Base-by-base conservation (phyloP, 176 grass and related monocot genomes). In the Oryza longistaminata region DNA sequence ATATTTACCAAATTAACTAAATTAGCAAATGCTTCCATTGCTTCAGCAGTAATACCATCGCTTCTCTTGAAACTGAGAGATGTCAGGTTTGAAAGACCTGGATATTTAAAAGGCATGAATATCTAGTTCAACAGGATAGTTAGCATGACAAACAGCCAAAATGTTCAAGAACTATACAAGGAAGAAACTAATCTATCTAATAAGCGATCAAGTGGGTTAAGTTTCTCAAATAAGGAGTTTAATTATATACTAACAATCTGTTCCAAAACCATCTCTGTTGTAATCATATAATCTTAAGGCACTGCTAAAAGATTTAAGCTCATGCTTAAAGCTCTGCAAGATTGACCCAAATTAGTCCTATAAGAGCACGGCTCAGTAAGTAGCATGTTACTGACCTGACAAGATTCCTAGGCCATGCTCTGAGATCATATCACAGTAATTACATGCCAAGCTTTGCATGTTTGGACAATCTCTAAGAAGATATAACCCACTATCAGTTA, bases 1-100 rank as follows among this genome's bases (percentile, higher is more conserved):
- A 99, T 87, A 78, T 89, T 96, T 81, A 91, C 68, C 85, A 99
- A 90, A 82, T 94, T 92, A 49, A 91, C n/a, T 81, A 99, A 89
- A 73, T 94, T 94, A 62, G 88, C 52, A 66, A 99, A 87, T 46
- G 82, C 78, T 79, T 74, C 90, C 90, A 94, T 94, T 82, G 90
- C 90, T 81, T 99, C 86, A 68, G 86, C 88, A 74, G 90, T 96
- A 78, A 96, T 86, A 84, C 60, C 81, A 81, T 71, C 83, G 68
- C 84, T 92, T 87, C 89, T 92, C 91, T 96, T 99, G 62, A 99
- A 94, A 80, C 93, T 94, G 24, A 99, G 68, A 64, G 91, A 94
- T 45, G 78, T 92, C 75, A 99, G 82, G 83, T 92, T 89, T 79
- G 93, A 89, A 80, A 96, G 53, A 44, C 90, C 96, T 99, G 79